Conservation (phyloP, 1,284 basidiomycete species). For the Trichosporon sp. region DNA sequence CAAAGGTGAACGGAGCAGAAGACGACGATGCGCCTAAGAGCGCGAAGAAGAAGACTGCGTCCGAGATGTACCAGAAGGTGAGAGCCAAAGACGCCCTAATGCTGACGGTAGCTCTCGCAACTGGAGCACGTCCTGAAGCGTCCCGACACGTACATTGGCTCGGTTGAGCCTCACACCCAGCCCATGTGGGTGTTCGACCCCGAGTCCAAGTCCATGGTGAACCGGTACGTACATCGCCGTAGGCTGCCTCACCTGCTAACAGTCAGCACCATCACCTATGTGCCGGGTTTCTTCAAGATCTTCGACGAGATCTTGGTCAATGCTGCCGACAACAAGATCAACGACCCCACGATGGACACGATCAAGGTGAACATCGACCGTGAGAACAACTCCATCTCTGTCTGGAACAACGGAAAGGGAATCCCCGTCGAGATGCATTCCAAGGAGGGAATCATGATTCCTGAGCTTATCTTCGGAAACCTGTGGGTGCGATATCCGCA, state of each 20-base stretch:
- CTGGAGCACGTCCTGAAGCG: conserved; percentile 94
- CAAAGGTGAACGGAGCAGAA: conserved; percentile 23
- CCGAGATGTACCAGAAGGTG: conserved; percentile 89
- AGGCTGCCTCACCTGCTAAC: not conserved
- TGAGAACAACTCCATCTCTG: conserved; percentile 79
- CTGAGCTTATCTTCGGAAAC: conserved; percentile 96
- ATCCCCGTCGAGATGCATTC: conserved; percentile 96
- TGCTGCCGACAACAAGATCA: conserved; percentile 98
- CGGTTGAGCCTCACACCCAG: conserved; percentile 77
- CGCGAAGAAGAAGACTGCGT: conserved; percentile 72
- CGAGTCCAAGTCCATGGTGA: conserved; percentile 71
- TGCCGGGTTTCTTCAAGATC: conserved; percentile 99
- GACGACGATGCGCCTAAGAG: conserved; percentile 27
- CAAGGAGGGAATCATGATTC: conserved; percentile 91
- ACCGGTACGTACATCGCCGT: conserved; percentile 51
- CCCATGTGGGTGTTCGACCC: conserved; percentile 87
- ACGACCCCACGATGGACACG: conserved; percentile 80
- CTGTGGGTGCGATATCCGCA: conserved; percentile 51
- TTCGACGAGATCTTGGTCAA: conserved; percentile 99
- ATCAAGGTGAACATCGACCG: conserved; percentile 83
- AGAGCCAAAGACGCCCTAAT: conserved; percentile 22
- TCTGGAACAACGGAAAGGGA: conserved; percentile 93
- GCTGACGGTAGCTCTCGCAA: conserved; percentile 71
- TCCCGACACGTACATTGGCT: conserved; percentile 97
- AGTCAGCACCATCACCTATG: conserved; percentile 74